Conservation (phyloP, 129 eudicot species). For the Tanacetum coccineum region DNA sequence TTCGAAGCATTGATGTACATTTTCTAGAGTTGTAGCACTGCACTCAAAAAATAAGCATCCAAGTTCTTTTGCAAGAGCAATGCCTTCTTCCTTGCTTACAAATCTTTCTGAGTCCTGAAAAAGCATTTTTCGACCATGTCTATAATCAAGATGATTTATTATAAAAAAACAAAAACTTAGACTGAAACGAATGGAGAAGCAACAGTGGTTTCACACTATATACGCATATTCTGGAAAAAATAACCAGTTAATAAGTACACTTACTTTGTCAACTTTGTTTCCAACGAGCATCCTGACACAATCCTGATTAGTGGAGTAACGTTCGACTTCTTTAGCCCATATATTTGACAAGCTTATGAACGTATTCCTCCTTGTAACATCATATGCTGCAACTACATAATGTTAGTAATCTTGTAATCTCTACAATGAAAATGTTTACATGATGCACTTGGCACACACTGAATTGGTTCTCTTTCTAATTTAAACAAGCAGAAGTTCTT, state of each 20-base stretch:
- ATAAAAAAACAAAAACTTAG: background rate
- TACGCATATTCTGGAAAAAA: background rate
- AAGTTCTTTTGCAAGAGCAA: slow-evolving; percentile 54
- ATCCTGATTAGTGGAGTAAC: slow-evolving; percentile 60
- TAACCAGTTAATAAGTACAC: background rate
- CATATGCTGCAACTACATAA: slow-evolving; percentile 42
- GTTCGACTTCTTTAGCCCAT: slow-evolving; percentile 74
- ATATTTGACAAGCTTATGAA: slow-evolving; percentile 64
- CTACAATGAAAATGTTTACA: background rate
- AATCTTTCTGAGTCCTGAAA: slow-evolving; percentile 64
- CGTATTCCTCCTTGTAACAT: slow-evolving; percentile 73
- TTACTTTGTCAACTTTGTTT: slow-evolving; percentile 73
- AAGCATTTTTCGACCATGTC: background rate
- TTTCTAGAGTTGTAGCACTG: slow-evolving; percentile 72
- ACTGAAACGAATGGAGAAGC: background rate
- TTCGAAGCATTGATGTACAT: slow-evolving; percentile 59
- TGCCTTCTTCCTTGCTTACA: slow-evolving; percentile 74
- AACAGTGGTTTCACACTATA: background rate
- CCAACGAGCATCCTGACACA: slow-evolving; percentile 81
- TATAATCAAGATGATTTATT: background rate
- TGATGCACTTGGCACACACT: background rate
- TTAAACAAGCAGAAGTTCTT: background rate
- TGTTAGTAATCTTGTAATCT: background rate
- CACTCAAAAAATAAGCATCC: slow-evolving; percentile 65
- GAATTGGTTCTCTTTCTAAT: background rate